phyloP scores from a whole-genome alignment of 2,329 filamentous ascomycete species.

The Aspergillus cejpii region DNA sequence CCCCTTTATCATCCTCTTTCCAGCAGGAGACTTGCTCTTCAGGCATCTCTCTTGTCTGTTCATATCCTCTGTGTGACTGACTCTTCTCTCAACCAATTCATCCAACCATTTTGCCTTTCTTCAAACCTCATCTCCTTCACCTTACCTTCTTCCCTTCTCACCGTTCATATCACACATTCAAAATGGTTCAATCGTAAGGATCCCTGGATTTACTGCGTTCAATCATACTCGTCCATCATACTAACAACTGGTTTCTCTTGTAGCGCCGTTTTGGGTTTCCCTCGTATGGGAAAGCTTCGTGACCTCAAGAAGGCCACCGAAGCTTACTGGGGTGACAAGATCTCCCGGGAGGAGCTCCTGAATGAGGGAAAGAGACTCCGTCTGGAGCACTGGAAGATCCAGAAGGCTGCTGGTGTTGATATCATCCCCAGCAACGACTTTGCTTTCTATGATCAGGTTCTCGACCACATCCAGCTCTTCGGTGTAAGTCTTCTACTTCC shows the following conservation, averaged over 20 bases:
- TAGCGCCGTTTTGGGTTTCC: conserved; percentile 87
- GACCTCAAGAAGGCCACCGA: conserved; percentile 99
- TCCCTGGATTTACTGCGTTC: no score
- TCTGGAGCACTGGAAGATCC: conserved; percentile 97
- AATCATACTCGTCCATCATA: no score
- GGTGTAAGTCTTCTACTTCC: conserved; percentile 59
- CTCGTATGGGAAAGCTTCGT: conserved; percentile 95
- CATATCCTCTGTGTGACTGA: conserved; percentile 12
- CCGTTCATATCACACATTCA: conserved; percentile 30
- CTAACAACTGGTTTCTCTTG: conserved; percentile 5
- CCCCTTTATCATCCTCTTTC: conserved; percentile 13
- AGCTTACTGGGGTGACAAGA: conserved; percentile 93
- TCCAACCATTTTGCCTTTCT: conserved; percentile 4
- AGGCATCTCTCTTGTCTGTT: conserved; percentile 16
- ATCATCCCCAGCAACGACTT: conserved; percentile 99
- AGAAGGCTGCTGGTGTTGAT: conserved; percentile 96
- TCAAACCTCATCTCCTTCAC: conserved; percentile 3
- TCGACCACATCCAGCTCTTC: conserved; percentile 97
- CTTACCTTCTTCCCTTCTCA: conserved; percentile 7
- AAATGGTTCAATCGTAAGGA: conserved; percentile 52
- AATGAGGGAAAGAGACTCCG: conserved; percentile 94
- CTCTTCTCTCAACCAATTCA: conserved; percentile 3
- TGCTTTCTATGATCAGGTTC: conserved; percentile 94
- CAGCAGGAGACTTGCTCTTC: conserved; percentile 18
- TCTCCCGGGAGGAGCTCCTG: conserved; percentile 83